phyloP scores from a whole-genome alignment of 2,329 filamentous ascomycete species.

The Penicillium sp. region DNA sequence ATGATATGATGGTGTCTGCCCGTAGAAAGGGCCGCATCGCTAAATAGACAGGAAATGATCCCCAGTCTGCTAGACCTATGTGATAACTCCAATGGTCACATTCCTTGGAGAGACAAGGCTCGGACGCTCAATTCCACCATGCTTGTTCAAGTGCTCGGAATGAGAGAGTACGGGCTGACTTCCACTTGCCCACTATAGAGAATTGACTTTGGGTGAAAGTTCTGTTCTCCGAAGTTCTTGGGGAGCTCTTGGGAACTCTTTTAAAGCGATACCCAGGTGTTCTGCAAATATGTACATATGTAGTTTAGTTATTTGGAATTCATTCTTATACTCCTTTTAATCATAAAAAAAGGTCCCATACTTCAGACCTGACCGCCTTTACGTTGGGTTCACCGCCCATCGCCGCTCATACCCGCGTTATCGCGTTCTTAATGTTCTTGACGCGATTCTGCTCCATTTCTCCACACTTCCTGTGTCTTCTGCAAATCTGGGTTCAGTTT shows the following conservation, averaged over 20 bases:
- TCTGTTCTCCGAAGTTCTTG: not conserved
- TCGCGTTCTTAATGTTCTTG: not conserved
- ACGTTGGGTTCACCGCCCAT: not conserved
- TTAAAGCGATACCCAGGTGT: not conserved
- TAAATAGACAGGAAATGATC: conserved; percentile 20
- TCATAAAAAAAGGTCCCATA: not conserved
- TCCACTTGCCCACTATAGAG: not conserved
- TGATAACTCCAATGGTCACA: not conserved
- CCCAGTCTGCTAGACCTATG: not conserved
- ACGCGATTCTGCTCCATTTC: conserved; percentile 8
- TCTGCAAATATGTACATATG: not conserved
- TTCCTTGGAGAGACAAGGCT: not conserved
- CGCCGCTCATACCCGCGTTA: not conserved
- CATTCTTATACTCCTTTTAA: not conserved
- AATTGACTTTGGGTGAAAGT: not conserved
- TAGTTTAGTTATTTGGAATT: not conserved
- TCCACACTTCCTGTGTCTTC: not conserved
- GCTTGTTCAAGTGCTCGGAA: not conserved
- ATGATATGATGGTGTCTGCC: conserved; percentile 48
- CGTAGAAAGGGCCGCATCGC: conserved; percentile 26
- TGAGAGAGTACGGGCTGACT: not conserved
- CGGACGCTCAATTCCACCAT: not conserved
- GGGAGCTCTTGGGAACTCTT: not conserved
- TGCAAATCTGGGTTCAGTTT: not conserved
- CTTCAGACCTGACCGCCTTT: not conserved